Conservation (phyloP, 2,329 filamentous ascomycete species). For the Lasiodiplodia citricola region DNA sequence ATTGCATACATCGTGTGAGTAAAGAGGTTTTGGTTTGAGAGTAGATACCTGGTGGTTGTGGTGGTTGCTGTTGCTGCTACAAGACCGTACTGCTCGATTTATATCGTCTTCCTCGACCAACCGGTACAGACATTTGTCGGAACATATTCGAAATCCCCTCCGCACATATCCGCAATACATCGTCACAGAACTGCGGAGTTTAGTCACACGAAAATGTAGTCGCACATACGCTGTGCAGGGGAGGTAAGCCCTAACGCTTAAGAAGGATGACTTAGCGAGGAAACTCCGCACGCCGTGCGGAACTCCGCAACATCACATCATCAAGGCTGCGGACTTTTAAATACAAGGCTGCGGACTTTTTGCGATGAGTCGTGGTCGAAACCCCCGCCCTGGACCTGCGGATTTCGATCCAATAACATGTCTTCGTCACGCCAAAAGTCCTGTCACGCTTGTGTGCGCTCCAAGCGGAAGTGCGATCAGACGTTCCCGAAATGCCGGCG, state of each 20-base stretch:
- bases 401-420: not conserved
- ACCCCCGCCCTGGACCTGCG: too few species aligned
- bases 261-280: not conserved
- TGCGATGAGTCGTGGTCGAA: not conserved
- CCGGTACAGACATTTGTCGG: not conserved
- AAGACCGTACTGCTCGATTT: not conserved
- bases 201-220: not conserved
- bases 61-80: not conserved
- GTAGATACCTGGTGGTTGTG: not conserved
- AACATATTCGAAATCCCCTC: not conserved
- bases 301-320: conserved; percentile 11
- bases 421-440: conserved; percentile 29
- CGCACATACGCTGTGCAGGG: not conserved
- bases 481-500: conserved; percentile 29
- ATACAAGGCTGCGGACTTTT: not conserved
- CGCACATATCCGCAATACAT: not conserved
- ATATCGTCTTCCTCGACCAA: not conserved
- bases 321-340: not conserved
- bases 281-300: conserved; percentile 1
- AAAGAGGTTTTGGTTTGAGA: not conserved
- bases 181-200: not conserved
- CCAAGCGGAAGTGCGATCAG: conserved; percentile 31
- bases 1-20: not conserved
- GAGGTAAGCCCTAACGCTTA: not conserved
- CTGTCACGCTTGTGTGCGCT: conserved; percentile 30